Base-by-base conservation (phyloP, 1,139 yeast genomes). In the Nakaseomyces delphensis region DNA sequence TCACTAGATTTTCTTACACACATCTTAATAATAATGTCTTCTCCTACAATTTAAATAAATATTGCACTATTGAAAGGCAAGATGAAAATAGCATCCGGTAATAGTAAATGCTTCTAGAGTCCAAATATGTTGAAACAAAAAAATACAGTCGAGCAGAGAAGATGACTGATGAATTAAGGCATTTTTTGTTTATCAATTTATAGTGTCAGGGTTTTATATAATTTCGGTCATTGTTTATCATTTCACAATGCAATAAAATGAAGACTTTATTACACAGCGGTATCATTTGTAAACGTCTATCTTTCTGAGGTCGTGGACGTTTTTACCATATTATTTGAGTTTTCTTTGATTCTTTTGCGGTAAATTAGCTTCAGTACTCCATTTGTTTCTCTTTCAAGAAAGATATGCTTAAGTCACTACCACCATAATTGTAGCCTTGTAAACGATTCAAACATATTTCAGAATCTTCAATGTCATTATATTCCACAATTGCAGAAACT, bases 341-440 rank as follows among this genome's bases (percentile, higher is more conserved):
- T 13, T 13, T 14, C 2, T 28, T 3, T 13, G 9, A 28, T 7
- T 5, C 35, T 31, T 19, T n/a, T n/a, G n/a, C n/a, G n/a, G n/a
- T n/a, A n/a, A n/a, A n/a, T n/a, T n/a, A n/a, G n/a, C n/a, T 10
- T 27, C n/a, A 31, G 23, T 33, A 33, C 13, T 33, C 18, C n/a
- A 33, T 15, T 20, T 33, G 25, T n/a, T 33, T 33, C 18, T 33
- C 37, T 15, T n/a, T 33, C 27, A 33, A n/a, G 63, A 71, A 87
- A 1, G 86, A 68, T 38, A 87, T 74, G 38, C 63, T 68, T 55
- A 87, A 66, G 48, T 74, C 76, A 55, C 94, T 78, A 38, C 84
- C 87, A 54, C 96, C 97, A 57, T 89, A 89, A 52, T 74, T 78
- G 64, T 89, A 87, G 44, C 77, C 78, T 60, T 84, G 71, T 59